Evolutionary conservation across 2,329 filamentous ascomycete genomes (phyloP), one percentile per base, ranked within the genome.

Genomic region (Aureobasidium sp.): DNA sequence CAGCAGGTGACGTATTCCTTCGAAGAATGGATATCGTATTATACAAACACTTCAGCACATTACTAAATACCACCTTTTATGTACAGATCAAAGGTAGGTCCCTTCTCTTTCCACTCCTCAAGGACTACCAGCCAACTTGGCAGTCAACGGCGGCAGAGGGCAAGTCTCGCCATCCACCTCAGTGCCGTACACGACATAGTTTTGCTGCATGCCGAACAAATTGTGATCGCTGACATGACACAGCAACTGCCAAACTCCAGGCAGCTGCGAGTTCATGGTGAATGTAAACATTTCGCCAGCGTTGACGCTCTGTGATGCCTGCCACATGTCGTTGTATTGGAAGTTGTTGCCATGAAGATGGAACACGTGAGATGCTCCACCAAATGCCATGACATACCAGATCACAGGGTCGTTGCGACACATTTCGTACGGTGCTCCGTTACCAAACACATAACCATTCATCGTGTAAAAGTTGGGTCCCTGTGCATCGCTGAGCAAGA

Each of bases 321-420:
- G 54, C 25, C 45, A 34, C 24, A 59, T 17, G 32, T 54, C 57
- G 8, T 58, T 47, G 47, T 63, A 56, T 35, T 39, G 24, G 47
- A 64, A 57, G 25, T 58, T 56, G 48, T 63, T 60, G 8, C 64
- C 64, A 42, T 65, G 63, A 56, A 63, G 56, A 39, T 66, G 63
- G 51, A 64, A 63, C 17, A 63, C 61, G 40, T 66, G 63, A 14
- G 57, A 59, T 12, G 57, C 60, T 14, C 34, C 37, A 14, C 60
- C 62, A 19, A 58, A 61, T 8, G 62, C 60, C 50, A 61, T 61
- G 22, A 62, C 52, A 44, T 65, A 66, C 64, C 63, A 66, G 49
- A 66, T 63, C n/a, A 62, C 62, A 8, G 59, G 55, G 35, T 66
- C 64, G 51, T 60, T 51, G 2, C 60, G 24, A 50, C 63, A 66